A percentile compares a stretch with the other conserved stretches of the same genome.
phyloP scores from a whole-genome alignment of 2,329 filamentous ascomycete species.

The Cytospora schulzeri region DNA sequence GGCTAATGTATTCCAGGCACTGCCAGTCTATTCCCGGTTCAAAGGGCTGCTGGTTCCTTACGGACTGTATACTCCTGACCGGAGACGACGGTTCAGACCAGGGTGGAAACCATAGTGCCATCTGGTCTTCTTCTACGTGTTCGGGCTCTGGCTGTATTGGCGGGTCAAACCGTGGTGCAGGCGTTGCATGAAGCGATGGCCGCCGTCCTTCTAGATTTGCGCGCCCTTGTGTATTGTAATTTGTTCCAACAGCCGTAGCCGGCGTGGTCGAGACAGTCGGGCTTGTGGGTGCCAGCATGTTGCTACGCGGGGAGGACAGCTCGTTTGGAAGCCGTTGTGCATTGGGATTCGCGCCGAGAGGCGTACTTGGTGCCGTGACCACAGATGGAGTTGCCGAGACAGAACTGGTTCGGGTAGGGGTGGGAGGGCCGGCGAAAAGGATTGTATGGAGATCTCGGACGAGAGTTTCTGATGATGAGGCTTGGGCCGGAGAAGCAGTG shows the following conservation, averaged over 20 bases:
- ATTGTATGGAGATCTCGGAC: slow-evolving; percentile 14
- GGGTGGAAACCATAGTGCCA: background rate
- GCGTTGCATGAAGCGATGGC: background rate
- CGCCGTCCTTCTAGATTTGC: background rate
- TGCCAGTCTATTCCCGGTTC: slow-evolving; percentile 37
- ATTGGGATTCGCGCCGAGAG: background rate
- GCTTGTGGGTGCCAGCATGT: background rate
- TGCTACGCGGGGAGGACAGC: background rate
- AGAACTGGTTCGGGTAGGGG: slow-evolving; percentile 1
- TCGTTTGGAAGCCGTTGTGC: background rate
- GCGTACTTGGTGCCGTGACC: background rate
- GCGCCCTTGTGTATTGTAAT: background rate
- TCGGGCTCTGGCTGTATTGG: background rate
- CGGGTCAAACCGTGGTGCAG: background rate
- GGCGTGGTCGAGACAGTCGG: background rate
- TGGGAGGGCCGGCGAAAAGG: slow-evolving; percentile 2
- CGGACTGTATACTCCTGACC: background rate
- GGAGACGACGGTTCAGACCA: background rate
- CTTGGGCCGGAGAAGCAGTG: background rate
- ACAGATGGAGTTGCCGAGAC: slow-evolving; percentile 13
- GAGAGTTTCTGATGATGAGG: background rate
- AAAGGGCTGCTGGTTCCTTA: background rate
- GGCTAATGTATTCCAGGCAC: slow-evolving; percentile 36
- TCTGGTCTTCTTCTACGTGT: background rate
- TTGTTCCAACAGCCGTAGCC: background rate